phyloP scores from a whole-genome alignment of 768 basidiomycete species.

The Collybiopsis luxurians region DNA sequence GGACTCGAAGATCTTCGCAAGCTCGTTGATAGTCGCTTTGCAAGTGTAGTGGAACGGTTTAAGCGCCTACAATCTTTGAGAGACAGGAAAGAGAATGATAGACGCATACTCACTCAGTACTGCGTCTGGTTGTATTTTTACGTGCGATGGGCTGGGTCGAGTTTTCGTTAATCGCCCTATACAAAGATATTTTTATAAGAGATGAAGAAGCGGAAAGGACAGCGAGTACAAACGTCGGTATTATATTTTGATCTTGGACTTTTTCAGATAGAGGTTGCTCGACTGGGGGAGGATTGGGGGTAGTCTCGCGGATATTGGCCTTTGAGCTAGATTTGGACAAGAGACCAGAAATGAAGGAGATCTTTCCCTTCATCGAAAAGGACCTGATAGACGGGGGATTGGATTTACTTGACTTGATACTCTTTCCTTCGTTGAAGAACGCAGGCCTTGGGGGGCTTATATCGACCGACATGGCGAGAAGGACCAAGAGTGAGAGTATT shows the following conservation, averaged over 20 bases:
- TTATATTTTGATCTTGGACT: background rate
- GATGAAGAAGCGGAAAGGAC: background rate
- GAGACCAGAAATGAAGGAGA: conserved; percentile 15
- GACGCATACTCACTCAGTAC: background rate
- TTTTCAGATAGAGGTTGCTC: background rate
- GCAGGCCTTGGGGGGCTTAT: conserved; percentile 12
- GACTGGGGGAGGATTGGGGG: background rate
- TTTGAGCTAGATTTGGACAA: conserved; percentile 15
- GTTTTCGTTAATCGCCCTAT: no score
- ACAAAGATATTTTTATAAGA: no score
- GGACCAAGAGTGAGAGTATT: no score
- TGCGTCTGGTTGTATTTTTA: background rate
- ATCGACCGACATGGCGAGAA: background rate
- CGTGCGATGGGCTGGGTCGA: no score
- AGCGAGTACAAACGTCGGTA: background rate
- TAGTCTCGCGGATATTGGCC: conserved; percentile 5
- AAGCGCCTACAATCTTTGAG: background rate
- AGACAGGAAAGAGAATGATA: background rate
- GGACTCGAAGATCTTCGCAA: conserved; percentile 20
- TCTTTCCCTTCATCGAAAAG: conserved; percentile 21
- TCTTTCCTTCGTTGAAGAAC: conserved; percentile 20
- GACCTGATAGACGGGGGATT: conserved; percentile 19
- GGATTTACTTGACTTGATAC: conserved; percentile 14
- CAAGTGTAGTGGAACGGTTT: background rate
- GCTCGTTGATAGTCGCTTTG: conserved; percentile 12